Percentiles rank a stretch among this genome's conserved stretches.
Conservation (phyloP, 164 flowering plant genomes). For the Nelumbo lutea region DNA sequence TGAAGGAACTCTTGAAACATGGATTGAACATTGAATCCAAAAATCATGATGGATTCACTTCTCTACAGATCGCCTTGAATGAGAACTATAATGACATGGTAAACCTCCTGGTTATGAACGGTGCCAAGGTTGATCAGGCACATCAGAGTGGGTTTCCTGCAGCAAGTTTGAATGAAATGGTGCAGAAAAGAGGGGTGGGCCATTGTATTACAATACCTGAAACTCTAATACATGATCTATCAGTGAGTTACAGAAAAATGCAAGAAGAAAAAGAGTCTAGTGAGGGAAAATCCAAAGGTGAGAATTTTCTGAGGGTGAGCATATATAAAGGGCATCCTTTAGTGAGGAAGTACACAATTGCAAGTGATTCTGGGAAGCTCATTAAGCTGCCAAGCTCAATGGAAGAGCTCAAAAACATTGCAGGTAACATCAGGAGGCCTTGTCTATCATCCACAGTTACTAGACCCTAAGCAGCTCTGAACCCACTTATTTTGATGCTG, state of each 20-base stretch:
- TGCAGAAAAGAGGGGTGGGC: slow-evolving; percentile 39
- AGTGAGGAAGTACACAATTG: slow-evolving; percentile 30
- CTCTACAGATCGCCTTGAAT: slow-evolving; percentile 57
- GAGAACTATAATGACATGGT: slow-evolving; percentile 57
- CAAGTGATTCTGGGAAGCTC: slow-evolving; percentile 54
- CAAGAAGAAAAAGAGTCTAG: slow-evolving; percentile 14
- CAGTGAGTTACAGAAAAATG: neutral
- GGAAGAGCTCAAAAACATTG: slow-evolving; percentile 62
- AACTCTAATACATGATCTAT: slow-evolving; percentile 5
- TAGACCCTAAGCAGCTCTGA: too few relatives aligned
- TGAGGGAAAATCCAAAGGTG: slow-evolving; percentile 6
- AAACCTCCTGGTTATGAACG: slow-evolving; percentile 56
- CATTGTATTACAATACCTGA: slow-evolving; percentile 37
- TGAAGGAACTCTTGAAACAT: slow-evolving; percentile 62
- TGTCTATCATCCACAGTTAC: too few relatives aligned
- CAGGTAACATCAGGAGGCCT: slow-evolving; percentile 39
- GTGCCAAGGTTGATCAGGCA: slow-evolving; percentile 37
- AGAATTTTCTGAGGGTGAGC: slow-evolving; percentile 43
- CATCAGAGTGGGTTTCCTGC: slow-evolving; percentile 21
- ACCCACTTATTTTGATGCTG: too few relatives aligned
- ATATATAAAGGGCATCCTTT: slow-evolving; percentile 73
- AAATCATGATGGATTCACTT: slow-evolving; percentile 46
- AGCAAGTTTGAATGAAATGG: slow-evolving; percentile 33
- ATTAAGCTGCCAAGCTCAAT: slow-evolving; percentile 62
- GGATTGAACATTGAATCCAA: slow-evolving; percentile 54